Evolutionary conservation across 805 yeast genomes (phyloP).

Genomic region (Candida mattraensis): DNA sequence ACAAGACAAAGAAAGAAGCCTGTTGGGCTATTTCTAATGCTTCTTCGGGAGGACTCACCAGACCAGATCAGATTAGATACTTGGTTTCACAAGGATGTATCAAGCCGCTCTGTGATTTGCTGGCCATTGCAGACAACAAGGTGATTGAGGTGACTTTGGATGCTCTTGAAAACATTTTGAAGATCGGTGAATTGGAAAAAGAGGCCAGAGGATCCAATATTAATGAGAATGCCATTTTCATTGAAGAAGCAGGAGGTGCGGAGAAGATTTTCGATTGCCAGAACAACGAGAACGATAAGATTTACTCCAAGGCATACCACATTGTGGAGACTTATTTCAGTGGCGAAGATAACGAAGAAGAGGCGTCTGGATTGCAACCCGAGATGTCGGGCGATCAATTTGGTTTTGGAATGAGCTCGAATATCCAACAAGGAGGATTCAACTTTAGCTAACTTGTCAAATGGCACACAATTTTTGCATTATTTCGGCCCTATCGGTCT

Average conservation of each 20-base stretch:
- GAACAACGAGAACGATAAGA: conserved; percentile 85
- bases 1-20: conserved; percentile 96
- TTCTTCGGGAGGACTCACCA: conserved; percentile 88
- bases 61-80: conserved; percentile 92
- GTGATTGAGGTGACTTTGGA: conserved; percentile 94
- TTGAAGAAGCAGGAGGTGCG: conserved; percentile 98
- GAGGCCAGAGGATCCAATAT: conserved; percentile 66
- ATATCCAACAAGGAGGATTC: conserved; percentile 45
- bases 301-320: conserved; percentile 85
- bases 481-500: too few relatives aligned
- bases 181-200: conserved; percentile 91
- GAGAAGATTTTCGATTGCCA: conserved; percentile 94
- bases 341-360: conserved; percentile 74
- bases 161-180: conserved; percentile 89
- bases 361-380: conserved; percentile 69
- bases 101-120: conserved; percentile 92
- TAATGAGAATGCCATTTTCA: conserved; percentile 86
- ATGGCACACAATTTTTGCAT: too few relatives aligned
- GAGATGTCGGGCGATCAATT: conserved; percentile 75
- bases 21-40: conserved; percentile 99
- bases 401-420: conserved; percentile 77
- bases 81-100: conserved; percentile 94
- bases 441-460: conserved; percentile 43
- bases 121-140: conserved; percentile 84
- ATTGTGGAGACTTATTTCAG: conserved; percentile 91